Base-by-base conservation (phyloP, 116 monocot species). In the Posidonia oceanica region DNA sequence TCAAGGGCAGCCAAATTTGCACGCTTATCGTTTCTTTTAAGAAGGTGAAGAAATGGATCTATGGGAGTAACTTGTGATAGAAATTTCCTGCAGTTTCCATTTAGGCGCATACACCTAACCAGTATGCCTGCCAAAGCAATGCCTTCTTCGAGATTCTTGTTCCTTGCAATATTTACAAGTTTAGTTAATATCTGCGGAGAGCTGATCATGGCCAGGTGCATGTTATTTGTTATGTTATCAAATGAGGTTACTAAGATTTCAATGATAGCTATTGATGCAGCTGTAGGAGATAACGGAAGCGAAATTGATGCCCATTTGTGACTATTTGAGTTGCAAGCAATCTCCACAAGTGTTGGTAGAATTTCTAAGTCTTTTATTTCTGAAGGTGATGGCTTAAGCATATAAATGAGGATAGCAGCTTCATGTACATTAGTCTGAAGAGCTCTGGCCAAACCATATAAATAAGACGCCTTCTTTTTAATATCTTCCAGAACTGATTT, bases 181-280 rank as follows among this genome's bases (percentile, higher is more conserved):
- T 82, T 85, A 54, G 87, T 75, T 41, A 97, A 75, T 71, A 87
- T 70, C 72, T 79, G 76, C 18, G 92, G 97, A 61, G 89, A 89
- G 63, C 80, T 85, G 63, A 97, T 83, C 4, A 73, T 76, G 42
- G 80, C 76, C 76, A 97, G 79, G 64, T 85, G 87, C 78, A 84
- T 77, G 64, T 87, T 91, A 74, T 97, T 97, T 23, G 97, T 97
- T 22, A 85, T 79, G 77, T 79, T 79, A 59, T 97, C 97, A 79
- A 97, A 92, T 68, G 83, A 77, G 57, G 89, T 91, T 39, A 97
- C 87, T 54, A 91, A 71, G 36, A 79, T 83, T 74, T 97, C 97
- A 61, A 97, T 89, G 74, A 97, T 83, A 21, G 87, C 73, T 72
- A 97, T 82, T 54, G 97, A 92, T 54, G 92, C 97, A 29, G 85